These are phyloP conservation scores for Ceratobasidium sp. DNA, from an alignment of 1,284 basidiomycete genomes.

Conservation along the genomic window DNA sequence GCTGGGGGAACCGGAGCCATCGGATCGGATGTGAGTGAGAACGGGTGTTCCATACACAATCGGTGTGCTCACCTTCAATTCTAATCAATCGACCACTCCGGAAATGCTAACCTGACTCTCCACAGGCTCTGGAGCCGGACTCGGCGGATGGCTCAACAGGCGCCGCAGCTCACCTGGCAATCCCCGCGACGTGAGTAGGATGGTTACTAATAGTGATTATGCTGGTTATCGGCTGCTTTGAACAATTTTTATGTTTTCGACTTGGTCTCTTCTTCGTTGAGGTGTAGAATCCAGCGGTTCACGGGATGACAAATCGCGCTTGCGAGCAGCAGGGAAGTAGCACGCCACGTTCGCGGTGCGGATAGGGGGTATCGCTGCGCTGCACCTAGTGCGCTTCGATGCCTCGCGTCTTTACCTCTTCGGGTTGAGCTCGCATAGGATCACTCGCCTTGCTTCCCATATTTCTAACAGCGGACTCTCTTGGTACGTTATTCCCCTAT, in stretches of 20 bases:
- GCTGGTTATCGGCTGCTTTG: neutral
- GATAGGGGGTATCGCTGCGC: too few relatives aligned
- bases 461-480: slow-evolving; percentile 33
- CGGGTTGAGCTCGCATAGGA: neutral
- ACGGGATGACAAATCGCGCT: slow-evolving; percentile 7
- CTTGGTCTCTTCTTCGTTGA: neutral
- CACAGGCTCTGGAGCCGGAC: slow-evolving; percentile 42
- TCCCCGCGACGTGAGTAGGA: slow-evolving; percentile 34
- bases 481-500: neutral
- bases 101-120: slow-evolving; percentile 8
- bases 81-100: neutral
- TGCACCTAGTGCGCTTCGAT: neutral
- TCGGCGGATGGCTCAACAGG: slow-evolving; percentile 30
- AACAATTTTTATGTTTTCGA: neutral
- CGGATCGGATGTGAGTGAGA: slow-evolving; percentile 27
- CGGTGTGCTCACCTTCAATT: slow-evolving; percentile 16
- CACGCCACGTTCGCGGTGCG: slow-evolving; percentile 11
- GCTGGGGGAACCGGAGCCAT: slow-evolving; percentile 22
- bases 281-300: slow-evolving; percentile 8
- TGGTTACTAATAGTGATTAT: slow-evolving; percentile 35
- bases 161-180: slow-evolving; percentile 24
- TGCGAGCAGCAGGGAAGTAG: slow-evolving; percentile 31
- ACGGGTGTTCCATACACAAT: slow-evolving; percentile 18
- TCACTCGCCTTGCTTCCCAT: neutral
- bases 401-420: neutral